Conservation (phyloP, 495 filamentous ascomycete genomes). For the Oidiodendron maius region DNA sequence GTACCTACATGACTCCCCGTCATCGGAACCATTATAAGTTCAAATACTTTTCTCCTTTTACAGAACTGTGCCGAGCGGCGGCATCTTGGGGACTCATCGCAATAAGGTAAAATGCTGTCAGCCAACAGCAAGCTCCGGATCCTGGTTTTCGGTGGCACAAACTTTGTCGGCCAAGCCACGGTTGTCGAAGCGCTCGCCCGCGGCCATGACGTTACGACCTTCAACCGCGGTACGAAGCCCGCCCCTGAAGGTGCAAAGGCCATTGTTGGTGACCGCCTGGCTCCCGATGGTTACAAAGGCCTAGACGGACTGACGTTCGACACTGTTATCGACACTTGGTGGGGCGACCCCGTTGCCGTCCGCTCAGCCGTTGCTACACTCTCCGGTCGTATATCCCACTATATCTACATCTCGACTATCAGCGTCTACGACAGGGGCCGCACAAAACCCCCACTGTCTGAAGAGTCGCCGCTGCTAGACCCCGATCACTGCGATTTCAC, state of each 20-base stretch:
- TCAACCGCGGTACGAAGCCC: background rate
- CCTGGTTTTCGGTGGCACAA: constrained; percentile 5
- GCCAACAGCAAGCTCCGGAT: constrained; percentile 3
- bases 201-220: constrained; percentile 1
- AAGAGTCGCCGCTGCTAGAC: too few relatives aligned
- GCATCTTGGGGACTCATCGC: too few relatives aligned
- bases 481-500: too few relatives aligned
- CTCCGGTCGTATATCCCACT: constrained; percentile 4
- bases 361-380: background rate
- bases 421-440: too few relatives aligned
- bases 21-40: too few relatives aligned
- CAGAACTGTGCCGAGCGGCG: too few relatives aligned
- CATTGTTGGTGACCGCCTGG: constrained; percentile 3
- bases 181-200: background rate
- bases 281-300: constrained; percentile 4
- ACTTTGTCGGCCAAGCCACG: background rate
- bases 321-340: background rate
- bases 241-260: background rate
- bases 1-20: too few relatives aligned
- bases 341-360: background rate
- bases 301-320: constrained; percentile 4
- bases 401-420: background rate
- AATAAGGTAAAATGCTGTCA: constrained; percentile 12
- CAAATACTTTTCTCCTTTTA: too few relatives aligned
- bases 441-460: too few relatives aligned